Evolutionary conservation across 345 rosid genomes (phyloP).

Genomic region (Erucastrum elatum): DNA sequence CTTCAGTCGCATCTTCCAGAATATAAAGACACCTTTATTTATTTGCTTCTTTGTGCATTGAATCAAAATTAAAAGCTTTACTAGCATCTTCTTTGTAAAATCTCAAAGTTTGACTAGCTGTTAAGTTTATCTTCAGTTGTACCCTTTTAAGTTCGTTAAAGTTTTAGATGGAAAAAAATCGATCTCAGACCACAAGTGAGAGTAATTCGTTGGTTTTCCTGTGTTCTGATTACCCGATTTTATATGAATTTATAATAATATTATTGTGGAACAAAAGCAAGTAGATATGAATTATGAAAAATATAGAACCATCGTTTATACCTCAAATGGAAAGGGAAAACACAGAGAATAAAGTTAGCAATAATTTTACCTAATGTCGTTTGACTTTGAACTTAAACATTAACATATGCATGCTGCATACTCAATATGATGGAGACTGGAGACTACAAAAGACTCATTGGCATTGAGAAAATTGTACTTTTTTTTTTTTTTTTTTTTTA

Average conservation of each 20-base stretch:
- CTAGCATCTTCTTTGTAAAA: no score
- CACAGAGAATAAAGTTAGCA: neutral
- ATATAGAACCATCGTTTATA: neutral
- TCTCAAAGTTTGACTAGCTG: neutral
- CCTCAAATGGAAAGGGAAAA: neutral
- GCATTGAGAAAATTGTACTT: neutral
- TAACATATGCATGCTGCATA: neutral
- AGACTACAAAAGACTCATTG: neutral
- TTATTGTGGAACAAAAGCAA: neutral
- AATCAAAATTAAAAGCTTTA: no score
- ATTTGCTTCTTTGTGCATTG: neutral
- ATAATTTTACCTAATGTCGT: neutral
- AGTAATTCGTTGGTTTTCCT: neutral
- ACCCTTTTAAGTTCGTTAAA: no score
- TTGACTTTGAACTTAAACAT: neutral
- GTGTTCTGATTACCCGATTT: neutral
- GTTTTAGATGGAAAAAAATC: neutral
- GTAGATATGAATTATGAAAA: neutral
- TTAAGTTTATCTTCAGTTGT: no score
- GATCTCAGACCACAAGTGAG: neutral
- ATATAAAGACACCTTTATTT: neutral
- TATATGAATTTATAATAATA: neutral
- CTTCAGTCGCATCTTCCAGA: neutral
- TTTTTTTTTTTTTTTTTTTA: no score
- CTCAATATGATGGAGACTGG: neutral